Evolutionary conservation across 2,329 filamentous ascomycete genomes (phyloP).

Genomic region (Tricladium varicosporioides): DNA sequence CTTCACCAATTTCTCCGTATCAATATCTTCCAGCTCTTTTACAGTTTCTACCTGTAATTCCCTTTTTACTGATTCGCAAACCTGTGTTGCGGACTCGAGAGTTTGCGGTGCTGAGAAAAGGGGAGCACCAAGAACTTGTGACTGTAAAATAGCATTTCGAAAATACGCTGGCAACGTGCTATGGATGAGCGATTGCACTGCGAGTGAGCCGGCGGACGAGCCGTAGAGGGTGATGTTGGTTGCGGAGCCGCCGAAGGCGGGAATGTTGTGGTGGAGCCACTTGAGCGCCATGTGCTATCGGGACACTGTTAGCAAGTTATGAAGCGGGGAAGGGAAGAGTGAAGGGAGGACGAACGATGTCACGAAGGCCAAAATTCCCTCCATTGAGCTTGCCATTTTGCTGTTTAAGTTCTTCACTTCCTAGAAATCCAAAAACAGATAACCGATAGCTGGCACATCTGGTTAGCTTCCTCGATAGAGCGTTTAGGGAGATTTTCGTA

Average conservation of each 20-base stretch:
- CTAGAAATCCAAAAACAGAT: conserved; percentile 6
- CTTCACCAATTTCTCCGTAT: background rate
- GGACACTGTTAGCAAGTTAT: too few species aligned
- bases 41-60: background rate
- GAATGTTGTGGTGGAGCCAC: conserved; percentile 58
- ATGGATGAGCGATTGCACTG: conserved; percentile 7
- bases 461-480: too few species aligned
- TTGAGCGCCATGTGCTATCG: conserved; percentile 52
- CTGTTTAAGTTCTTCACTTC: conserved; percentile 8
- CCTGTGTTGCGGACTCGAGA: background rate
- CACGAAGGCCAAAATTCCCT: conserved; percentile 42
- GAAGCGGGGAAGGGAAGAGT: too few species aligned
- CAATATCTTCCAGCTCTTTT: conserved; percentile 2
- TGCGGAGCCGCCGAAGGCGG: conserved; percentile 54
- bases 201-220: conserved; percentile 47
- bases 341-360: conserved; percentile 10
- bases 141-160: conserved; percentile 14
- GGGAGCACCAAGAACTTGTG: conserved; percentile 3
- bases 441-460: conserved; percentile 10
- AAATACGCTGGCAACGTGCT: conserved; percentile 5
- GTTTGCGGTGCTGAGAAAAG: background rate
- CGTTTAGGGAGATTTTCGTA: background rate
- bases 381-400: conserved; percentile 4
- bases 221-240: conserved; percentile 58
- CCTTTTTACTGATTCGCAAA: conserved; percentile 3